Base-by-base conservation (phyloP, 805 yeast species). In the Candida pseudofarinosa region DNA sequence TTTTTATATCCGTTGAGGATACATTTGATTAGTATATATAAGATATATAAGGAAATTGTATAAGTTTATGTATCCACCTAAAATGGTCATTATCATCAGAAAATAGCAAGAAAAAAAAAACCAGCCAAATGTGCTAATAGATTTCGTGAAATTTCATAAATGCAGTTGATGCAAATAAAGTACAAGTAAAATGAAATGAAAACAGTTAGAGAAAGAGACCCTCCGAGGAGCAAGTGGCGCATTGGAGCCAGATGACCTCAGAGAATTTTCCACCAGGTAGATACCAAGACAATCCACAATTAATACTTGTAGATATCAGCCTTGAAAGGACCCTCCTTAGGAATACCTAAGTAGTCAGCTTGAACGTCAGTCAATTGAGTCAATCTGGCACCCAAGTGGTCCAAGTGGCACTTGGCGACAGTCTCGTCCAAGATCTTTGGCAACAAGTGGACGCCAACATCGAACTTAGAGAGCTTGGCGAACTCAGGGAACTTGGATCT, bases 351-450 rank as follows among this genome's bases (percentile, higher is more conserved):
- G 85, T 91, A 91, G 56, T 89, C 96, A 60, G 96, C 80, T 81
- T 91, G 99, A 57, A 69, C 88, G 42, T 71, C 54, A 54, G 89
- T 68, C 67, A 91, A 83, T 53, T 73, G 72, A 59, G 95, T 78
- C 67, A 91, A 83, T 70, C 79, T 81, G 59, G 83, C 98, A 71
- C 93, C 95, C 66, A 91, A 81, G 78, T 93, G 96, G 67, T 74
- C 88, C 74, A 91, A 84, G 77, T 91, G 99, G 71, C 89, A 85
- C 69, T 85, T 87, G 60, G 99, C 99, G 60, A 91, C 99, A 60
- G 96, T 87, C 83, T 91, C 99, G 73, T 91, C 99, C 74, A 91
- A 82, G 63, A 91, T 82, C 85, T 91, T 91, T 79, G 99, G 99
- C 68, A 91, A 79, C 63, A 86, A 83, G 76, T 91, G 97, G 56